Conservation (phyloP, 768 basidiomycete genomes). For the Suillus hirtellus region DNA sequence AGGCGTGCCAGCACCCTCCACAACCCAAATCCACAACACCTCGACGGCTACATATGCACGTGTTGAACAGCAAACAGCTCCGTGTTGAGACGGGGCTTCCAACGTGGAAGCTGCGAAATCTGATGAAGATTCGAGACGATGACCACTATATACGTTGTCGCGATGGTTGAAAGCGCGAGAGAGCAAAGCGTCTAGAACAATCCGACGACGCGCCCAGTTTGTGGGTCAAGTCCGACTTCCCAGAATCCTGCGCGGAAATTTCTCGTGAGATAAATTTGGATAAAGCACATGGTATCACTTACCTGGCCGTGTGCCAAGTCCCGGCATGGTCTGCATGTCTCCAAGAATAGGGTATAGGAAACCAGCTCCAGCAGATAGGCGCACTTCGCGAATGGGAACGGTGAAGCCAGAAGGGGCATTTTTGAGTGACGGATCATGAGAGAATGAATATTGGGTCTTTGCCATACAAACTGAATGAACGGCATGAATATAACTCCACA, state of each 20-base stretch:
- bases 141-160: conserved; percentile 5
- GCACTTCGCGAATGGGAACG: conserved; percentile 85
- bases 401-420: conserved; percentile 92
- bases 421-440: conserved; percentile 90
- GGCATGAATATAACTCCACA: conserved; percentile 6
- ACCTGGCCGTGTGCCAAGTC: conserved; percentile 90
- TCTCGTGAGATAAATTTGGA: conserved; percentile 13
- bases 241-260: conserved; percentile 64
- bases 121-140: conserved; percentile 20
- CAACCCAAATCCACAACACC: conserved; percentile 20
- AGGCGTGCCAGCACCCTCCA: conserved; percentile 8
- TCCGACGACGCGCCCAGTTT: conserved; percentile 81
- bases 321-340: conserved; percentile 99
- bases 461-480: conserved; percentile 82
- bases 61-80: conserved; percentile 42
- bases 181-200: conserved; percentile 59
- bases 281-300: conserved; percentile 18
- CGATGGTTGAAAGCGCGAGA: conserved; percentile 24
- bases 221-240: conserved; percentile 82
- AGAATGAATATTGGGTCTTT: conserved; percentile 98
- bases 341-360: conserved; percentile 96
- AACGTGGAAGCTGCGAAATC: conserved; percentile 21
- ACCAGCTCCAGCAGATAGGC: conserved; percentile 89
- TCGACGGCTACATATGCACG: conserved; percentile 25
- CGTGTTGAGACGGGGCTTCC: conserved; percentile 39